These are phyloP conservation scores for Triangularia setosa DNA, from an alignment of 2,329 filamentous ascomycete species.

Conservation along the genomic window DNA sequence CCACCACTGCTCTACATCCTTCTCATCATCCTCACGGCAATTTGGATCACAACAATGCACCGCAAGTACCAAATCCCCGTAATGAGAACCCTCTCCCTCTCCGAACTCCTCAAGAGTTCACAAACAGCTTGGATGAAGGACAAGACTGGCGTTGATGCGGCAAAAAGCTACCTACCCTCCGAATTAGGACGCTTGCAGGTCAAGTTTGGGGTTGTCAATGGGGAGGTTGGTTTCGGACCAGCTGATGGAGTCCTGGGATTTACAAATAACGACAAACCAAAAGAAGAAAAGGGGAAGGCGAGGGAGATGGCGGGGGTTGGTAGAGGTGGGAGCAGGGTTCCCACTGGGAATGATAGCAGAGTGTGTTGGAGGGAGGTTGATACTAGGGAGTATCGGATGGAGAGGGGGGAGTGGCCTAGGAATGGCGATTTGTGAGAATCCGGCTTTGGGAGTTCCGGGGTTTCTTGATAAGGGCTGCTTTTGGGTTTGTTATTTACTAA, in stretches of 20 bases:
- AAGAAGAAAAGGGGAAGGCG: not conserved
- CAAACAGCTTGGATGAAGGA: slow-evolving; percentile 20
- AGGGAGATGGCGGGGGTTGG: not conserved
- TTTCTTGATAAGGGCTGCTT: too few species aligned
- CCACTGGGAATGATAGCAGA: not conserved
- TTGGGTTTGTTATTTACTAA: too few species aligned
- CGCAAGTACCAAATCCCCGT: slow-evolving; percentile 16
- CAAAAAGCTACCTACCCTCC: slow-evolving; percentile 19
- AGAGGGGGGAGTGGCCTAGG: not conserved
- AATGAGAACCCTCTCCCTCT: slow-evolving; percentile 14
- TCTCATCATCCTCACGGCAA: not conserved
- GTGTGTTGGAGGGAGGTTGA: not conserved
- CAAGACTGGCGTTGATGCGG: slow-evolving; percentile 16
- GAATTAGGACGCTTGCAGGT: slow-evolving; percentile 18
- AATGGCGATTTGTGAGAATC: not conserved
- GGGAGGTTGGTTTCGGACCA: slow-evolving; percentile 16
- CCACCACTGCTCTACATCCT: not conserved
- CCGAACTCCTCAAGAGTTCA: slow-evolving; percentile 23
- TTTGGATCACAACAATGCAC: slow-evolving; percentile 12
- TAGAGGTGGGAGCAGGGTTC: not conserved
- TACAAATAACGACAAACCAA: too few species aligned
- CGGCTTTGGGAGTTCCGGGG: not conserved
- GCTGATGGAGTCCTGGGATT: not conserved
- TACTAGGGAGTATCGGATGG: not conserved
- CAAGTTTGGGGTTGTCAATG: slow-evolving; percentile 18